Base-by-base conservation (phyloP, 2,329 filamentous ascomycete genomes). In the Nemania sp. region DNA sequence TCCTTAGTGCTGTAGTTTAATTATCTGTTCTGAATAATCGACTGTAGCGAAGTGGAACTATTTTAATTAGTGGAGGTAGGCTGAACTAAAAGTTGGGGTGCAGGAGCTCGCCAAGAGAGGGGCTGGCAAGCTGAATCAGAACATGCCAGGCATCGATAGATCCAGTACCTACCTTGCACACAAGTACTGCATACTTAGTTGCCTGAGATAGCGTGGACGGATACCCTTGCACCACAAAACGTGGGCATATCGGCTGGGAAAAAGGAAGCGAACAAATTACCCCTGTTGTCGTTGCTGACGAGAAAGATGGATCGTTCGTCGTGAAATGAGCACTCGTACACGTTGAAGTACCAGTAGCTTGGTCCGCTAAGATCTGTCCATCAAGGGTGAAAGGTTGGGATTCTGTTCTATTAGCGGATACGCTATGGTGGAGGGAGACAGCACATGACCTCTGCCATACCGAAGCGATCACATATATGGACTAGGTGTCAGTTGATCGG, bases 1-100 rank as follows among this genome's bases (percentile, higher is more conserved):
- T n/a, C n/a, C n/a, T n/a, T n/a, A n/a, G n/a, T n/a, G n/a, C n/a
- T n/a, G n/a, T n/a, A n/a, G n/a, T n/a, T n/a, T n/a, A n/a, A n/a
- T n/a, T n/a, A n/a, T n/a, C n/a, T n/a, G n/a, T n/a, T n/a, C n/a
- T n/a, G n/a, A n/a, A n/a, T n/a, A n/a, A n/a, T n/a, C n/a, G n/a
- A n/a, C n/a, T n/a, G n/a, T n/a, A n/a, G n/a, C n/a, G n/a, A n/a
- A n/a, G n/a, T n/a, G n/a, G n/a, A n/a, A n/a, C 37, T 30, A 33
- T 37, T 37, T 22, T 24, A 40, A 11, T 20, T 24, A 15, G 34
- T 20, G 15, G 12, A 2, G 6, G 15, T 17, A 37, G 39, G 31
- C 33, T 43, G 31, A 39, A 39, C 36, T 53, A 49, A 48, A 52
- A 44, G 33, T 37, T 56, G 53, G 53, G 52, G 48, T 52, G 49